phyloP scores from a whole-genome alignment of 2,329 filamentous ascomycete genomes.

The Mycosphaerella arachidis region DNA sequence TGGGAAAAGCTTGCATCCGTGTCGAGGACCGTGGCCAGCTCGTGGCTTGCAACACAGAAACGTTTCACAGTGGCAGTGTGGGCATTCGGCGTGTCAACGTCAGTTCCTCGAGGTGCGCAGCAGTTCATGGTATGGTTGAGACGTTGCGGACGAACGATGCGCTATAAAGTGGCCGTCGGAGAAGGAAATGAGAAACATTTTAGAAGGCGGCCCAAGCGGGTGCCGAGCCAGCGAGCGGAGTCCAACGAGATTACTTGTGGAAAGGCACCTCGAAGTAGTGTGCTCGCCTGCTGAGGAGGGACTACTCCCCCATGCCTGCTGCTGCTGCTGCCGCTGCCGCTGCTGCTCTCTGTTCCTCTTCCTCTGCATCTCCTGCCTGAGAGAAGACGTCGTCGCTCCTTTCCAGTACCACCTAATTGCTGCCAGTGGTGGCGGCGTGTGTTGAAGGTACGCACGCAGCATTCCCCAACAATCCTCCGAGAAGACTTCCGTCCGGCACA shows the following conservation, averaged over 20 bases:
- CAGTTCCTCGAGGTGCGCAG: neutral
- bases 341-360: neutral
- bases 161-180: neutral
- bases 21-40: neutral
- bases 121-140: neutral
- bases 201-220: neutral
- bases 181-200: neutral
- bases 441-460: neutral
- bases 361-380: neutral
- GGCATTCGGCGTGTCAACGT: neutral
- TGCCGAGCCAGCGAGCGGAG: neutral
- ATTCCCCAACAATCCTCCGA: neutral
- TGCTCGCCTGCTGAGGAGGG: neutral
- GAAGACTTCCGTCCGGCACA: neutral
- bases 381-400: constrained; percentile 1
- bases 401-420: neutral
- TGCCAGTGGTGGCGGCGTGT: neutral
- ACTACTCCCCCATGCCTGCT: no score
- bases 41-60: neutral
- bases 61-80: neutral
- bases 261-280: neutral
- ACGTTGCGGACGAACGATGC: neutral
- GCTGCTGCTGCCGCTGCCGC: neutral
- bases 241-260: neutral
- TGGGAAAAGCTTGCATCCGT: neutral